Base-by-base conservation (phyloP, 2,329 filamentous ascomycete genomes). In the Fusarium haematococcum region DNA sequence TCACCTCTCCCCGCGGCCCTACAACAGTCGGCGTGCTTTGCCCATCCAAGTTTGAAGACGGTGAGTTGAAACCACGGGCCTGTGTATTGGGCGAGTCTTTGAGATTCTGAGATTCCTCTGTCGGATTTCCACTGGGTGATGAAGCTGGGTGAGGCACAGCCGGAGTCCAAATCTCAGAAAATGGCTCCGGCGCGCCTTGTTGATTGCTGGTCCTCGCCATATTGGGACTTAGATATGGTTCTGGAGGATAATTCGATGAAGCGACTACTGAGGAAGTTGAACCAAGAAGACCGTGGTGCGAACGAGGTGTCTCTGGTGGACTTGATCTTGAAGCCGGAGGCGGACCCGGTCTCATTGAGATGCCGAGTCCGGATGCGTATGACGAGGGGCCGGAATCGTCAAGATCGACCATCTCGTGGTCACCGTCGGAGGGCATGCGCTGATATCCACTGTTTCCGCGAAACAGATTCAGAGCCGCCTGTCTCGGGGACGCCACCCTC, bases 271-370 rank as follows among this genome's bases (percentile, higher is more conserved):
- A 57, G 39, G n/a, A 32, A 45, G 35, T 39, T 58, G 64, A 70
- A 23, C 45, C 41, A 20, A 77, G 65, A 23, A 75, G 63, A 23
- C 73, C 75, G 16, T 75, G 70, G 30, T 69, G 73, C 20, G 77
- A 76, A 43, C 67, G 70, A 30, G 77, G 70, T 60, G 77, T 79
- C 30, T 75, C 73, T 14, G 75, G 75, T 16, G 77, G 70, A 25
- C 72, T 71, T 57, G 33, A 58, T 35, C 45, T 77, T 41, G 62
- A 39, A 50, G 23, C 48, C n/a, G 43, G 43, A 30, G 43, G 54
- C 41, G 76, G 23, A 35, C 33, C 41, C 57, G 61, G 48, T 35
- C 57, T 61, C 60, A 67, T 63, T 2, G 75, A 76, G 27, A 77
- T 75, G 5, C 76, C 76, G 30, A 77, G 68, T 13, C 70, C 75